Evolutionary conservation across 768 basidiomycete species (phyloP).

Genomic region (Sistotremastrum niveocremeum): DNA sequence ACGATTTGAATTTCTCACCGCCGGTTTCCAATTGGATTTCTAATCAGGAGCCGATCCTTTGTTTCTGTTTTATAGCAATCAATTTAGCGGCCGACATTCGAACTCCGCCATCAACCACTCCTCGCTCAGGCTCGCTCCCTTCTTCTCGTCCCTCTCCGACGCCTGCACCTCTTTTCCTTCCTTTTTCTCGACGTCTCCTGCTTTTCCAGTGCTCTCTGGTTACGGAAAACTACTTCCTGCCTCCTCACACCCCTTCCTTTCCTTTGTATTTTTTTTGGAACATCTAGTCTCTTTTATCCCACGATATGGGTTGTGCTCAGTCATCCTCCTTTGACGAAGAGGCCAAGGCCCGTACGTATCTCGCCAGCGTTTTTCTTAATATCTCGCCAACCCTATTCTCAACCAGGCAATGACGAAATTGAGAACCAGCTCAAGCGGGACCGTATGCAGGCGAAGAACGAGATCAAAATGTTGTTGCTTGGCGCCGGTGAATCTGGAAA

Average conservation of each 20-base stretch:
- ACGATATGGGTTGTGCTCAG: constrained; percentile 61
- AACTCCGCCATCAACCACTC: too few relatives aligned
- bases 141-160: too few relatives aligned
- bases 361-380: not conserved
- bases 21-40: too few relatives aligned
- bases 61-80: too few relatives aligned
- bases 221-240: too few relatives aligned
- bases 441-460: constrained; percentile 79
- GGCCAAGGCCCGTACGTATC: constrained; percentile 1
- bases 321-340: constrained; percentile 56
- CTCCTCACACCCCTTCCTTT: constrained; percentile 1
- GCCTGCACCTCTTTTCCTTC: constrained; percentile 10
- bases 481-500: constrained; percentile 98
- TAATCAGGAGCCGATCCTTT: too few relatives aligned
- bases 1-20: too few relatives aligned
- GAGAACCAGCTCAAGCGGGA: constrained; percentile 87
- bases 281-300: constrained; percentile 6
- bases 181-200: not conserved
- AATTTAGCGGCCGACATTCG: too few relatives aligned
- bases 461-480: constrained; percentile 91
- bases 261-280: not conserved
- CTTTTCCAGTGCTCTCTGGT: not conserved
- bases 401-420: constrained; percentile 82
- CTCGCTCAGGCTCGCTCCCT: too few relatives aligned
- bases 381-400: not conserved